A percentile compares a stretch with the other conserved stretches of the same genome.
Evolutionary conservation across 495 filamentous ascomycete species (phyloP).

Genomic region (Recurvomyces mirabilis): DNA sequence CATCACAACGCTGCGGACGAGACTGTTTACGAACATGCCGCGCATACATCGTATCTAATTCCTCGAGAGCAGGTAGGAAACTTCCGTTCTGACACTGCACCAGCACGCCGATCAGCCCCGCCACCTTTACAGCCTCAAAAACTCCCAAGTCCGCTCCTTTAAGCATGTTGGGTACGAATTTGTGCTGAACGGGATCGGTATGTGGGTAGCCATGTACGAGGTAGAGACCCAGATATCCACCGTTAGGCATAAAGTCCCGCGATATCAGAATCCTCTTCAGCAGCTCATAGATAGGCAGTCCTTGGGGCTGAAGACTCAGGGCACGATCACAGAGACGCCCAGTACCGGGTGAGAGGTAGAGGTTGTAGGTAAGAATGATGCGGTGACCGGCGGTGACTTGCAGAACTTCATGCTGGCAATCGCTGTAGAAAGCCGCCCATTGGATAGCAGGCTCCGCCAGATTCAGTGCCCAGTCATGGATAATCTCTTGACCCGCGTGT

Average conservation of each 20-base stretch:
- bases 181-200: neutral
- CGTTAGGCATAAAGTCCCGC: slow-evolving; percentile 6
- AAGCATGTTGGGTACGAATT: slow-evolving; percentile 7
- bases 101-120: slow-evolving; percentile 4
- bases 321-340: slow-evolving; percentile 2
- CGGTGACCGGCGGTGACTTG: slow-evolving; percentile 42
- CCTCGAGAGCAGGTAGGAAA: neutral
- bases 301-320: neutral
- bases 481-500: slow-evolving; percentile 27
- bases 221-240: slow-evolving; percentile 8
- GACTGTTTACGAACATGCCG: neutral
- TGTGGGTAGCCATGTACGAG: slow-evolving; percentile 14
- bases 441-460: slow-evolving; percentile 28
- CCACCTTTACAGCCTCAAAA: slow-evolving; percentile 5
- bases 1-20: too few relatives aligned
- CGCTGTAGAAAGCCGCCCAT: slow-evolving; percentile 53
- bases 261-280: neutral
- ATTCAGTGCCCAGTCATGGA: slow-evolving; percentile 35
- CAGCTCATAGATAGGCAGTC: slow-evolving; percentile 4
- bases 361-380: slow-evolving; percentile 49
- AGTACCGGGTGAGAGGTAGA: slow-evolving; percentile 31
- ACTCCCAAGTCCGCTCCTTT: slow-evolving; percentile 16
- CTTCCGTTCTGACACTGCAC: neutral
- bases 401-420: slow-evolving; percentile 51
- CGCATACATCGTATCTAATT: neutral